phyloP scores from a whole-genome alignment of 176 grass and related monocot species.

The Saccharum spontaneum region DNA sequence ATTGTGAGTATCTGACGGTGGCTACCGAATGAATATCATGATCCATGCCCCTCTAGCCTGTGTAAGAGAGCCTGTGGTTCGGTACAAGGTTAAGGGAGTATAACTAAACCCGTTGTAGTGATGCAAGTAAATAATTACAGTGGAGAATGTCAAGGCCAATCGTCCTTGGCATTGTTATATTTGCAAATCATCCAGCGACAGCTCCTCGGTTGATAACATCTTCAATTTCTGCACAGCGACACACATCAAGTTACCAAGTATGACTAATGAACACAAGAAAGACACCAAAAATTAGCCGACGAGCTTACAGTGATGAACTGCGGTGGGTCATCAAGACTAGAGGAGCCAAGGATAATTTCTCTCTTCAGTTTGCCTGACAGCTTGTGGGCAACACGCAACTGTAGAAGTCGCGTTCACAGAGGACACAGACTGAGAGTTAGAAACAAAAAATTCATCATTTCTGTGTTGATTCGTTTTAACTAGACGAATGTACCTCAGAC shows the following conservation, averaged over 20 bases:
- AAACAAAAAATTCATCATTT: background rate
- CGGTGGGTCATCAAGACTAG: conserved; percentile 82
- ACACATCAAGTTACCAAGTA: background rate
- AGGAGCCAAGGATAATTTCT: conserved; percentile 81
- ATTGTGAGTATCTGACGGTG: background rate
- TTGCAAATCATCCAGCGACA: conserved; percentile 75
- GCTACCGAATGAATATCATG: background rate
- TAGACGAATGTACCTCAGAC: conserved; percentile 54
- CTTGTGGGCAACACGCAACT: conserved; percentile 76
- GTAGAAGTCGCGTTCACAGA: conserved; percentile 20
- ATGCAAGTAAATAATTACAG: conserved; percentile 25
- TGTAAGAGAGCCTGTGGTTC: background rate
- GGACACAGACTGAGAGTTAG: conserved; percentile 19
- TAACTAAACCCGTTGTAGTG: background rate
- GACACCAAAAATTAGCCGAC: background rate
- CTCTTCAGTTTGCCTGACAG: conserved; percentile 72
- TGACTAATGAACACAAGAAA: background rate
- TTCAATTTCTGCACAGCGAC: conserved; percentile 78
- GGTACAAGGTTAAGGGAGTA: background rate
- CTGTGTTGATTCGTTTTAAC: background rate
- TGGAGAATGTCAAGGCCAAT: background rate
- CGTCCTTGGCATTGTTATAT: conserved; percentile 42
- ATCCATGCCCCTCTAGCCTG: background rate
- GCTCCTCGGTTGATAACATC: conserved; percentile 60
- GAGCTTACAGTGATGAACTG: conserved; percentile 77